Percentiles rank a stretch among this genome's conserved stretches.
phyloP scores from a whole-genome alignment of 345 rosid species.

The Citrus unshiu region DNA sequence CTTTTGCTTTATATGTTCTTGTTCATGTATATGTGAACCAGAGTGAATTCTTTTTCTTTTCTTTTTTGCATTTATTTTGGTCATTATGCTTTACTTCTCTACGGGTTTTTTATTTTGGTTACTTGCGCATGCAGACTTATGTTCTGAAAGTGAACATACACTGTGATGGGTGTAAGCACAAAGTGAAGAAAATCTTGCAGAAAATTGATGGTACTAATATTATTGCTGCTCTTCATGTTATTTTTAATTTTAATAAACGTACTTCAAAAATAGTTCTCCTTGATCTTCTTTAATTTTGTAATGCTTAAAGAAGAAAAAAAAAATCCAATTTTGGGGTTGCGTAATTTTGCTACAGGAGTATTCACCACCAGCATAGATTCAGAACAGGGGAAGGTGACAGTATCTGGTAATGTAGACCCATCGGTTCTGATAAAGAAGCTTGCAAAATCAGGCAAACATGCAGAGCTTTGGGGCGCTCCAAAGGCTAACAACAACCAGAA shows the following conservation, averaged over 20 bases:
- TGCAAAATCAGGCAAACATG: constrained; percentile 85
- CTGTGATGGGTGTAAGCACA: constrained; percentile 91
- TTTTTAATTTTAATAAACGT: neutral
- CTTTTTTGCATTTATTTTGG: neutral
- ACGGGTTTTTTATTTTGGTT: constrained; percentile 15
- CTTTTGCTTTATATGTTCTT: neutral
- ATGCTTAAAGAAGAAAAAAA: neutral
- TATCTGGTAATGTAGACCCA: constrained; percentile 72
- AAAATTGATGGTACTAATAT: constrained; percentile 70
- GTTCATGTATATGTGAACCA: neutral
- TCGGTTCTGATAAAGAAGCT: constrained; percentile 76
- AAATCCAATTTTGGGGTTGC: neutral
- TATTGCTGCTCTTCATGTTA: neutral
- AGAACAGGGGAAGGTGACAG: constrained; percentile 86
- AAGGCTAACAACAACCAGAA: constrained; percentile 53
- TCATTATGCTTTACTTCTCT: constrained; percentile 11
- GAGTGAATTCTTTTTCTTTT: neutral
- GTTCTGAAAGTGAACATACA: constrained; percentile 93
- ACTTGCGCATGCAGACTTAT: constrained; percentile 77
- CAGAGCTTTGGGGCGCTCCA: constrained; percentile 73
- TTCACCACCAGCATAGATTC: constrained; percentile 68
- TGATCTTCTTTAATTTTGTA: neutral
- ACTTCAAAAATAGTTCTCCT: neutral
- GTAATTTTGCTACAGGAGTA: constrained; percentile 49
- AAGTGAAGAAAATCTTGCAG: constrained; percentile 90